Evolutionary conservation across 257 asterid genomes (phyloP).

Genomic region (Misopates orontium): DNA sequence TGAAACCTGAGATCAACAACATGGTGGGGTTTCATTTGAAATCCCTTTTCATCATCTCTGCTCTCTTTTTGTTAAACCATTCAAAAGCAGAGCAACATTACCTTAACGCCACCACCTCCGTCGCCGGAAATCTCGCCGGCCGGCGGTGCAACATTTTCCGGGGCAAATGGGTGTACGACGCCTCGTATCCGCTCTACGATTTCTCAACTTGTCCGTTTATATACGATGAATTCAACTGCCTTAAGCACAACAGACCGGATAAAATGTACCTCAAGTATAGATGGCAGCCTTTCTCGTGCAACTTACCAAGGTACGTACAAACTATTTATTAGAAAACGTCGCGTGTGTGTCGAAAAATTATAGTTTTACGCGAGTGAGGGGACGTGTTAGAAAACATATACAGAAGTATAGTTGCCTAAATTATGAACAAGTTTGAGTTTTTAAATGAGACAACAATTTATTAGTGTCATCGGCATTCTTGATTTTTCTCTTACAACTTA

Average conservation of each 20-base stretch:
- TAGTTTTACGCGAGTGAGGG: no score
- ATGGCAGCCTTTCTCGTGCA: slow-evolving; percentile 91
- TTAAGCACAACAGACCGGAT: slow-evolving; percentile 72
- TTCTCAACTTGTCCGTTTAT: slow-evolving; percentile 75
- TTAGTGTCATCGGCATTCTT: no score
- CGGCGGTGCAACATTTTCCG: slow-evolving; percentile 59
- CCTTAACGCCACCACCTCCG: slow-evolving; percentile 35
- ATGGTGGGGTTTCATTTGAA: slow-evolving; percentile 39
- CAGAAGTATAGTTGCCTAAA: no score
- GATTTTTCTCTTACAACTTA: no score
- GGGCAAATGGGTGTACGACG: slow-evolving; percentile 88
- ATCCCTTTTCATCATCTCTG: slow-evolving; percentile 39
- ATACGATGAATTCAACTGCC: slow-evolving; percentile 80
- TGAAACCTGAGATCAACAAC: slow-evolving; percentile 25
- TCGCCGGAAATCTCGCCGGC: slow-evolving; percentile 37
- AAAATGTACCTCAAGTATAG: slow-evolving; percentile 72
- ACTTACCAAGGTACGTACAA: slow-evolving; percentile 55
- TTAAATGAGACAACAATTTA: neutral
- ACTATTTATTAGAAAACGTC: no score
- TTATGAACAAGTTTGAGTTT: neutral
- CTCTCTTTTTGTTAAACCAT: slow-evolving; percentile 35
- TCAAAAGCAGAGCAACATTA: slow-evolving; percentile 33
- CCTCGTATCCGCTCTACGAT: slow-evolving; percentile 79
- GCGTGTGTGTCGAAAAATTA: no score
- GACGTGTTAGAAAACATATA: no score